A percentile compares a stretch with the other conserved stretches of the same genome.
These are phyloP conservation scores for Aspergillus versicolor DNA, from an alignment of 2,329 filamentous ascomycete species.

Conservation along the genomic window DNA sequence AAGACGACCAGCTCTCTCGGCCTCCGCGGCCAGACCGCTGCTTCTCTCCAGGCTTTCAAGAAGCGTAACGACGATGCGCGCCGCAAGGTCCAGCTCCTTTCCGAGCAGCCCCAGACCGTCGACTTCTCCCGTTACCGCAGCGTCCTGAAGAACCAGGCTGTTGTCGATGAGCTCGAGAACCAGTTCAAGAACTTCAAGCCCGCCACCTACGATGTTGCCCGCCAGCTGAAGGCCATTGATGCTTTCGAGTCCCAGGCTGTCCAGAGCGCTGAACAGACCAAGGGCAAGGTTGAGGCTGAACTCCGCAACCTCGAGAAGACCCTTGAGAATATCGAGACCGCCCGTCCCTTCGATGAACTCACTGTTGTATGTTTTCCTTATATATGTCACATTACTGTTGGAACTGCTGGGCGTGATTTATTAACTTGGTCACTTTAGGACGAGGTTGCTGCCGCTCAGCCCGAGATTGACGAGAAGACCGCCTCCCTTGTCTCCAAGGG, in stretches of 20 bases:
- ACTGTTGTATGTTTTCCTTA: constrained; percentile 72
- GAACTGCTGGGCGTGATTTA: constrained; percentile 9
- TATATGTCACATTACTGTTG: background rate
- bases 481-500: constrained; percentile 93
- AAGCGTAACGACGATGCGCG: constrained; percentile 99
- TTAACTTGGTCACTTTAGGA: constrained; percentile 58
- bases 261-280: constrained; percentile 95
- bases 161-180: constrained; percentile 96
- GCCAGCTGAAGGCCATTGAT: constrained; percentile 97
- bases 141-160: constrained; percentile 90
- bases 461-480: constrained; percentile 97
- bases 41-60: constrained; percentile 94
- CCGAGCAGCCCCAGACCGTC: constrained; percentile 79
- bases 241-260: constrained; percentile 96
- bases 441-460: constrained; percentile 88
- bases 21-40: constrained; percentile 90
- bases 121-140: constrained; percentile 93
- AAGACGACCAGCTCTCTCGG: constrained; percentile 92
- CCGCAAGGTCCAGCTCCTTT: constrained; percentile 83
- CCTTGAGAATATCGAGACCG: constrained; percentile 93
- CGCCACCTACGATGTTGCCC: constrained; percentile 82
- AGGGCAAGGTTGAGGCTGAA: constrained; percentile 92
- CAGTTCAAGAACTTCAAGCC: constrained; percentile 91
- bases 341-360: constrained; percentile 92
- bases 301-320: constrained; percentile 92